Conservation (phyloP, 192 early-diverging fungal species). For the Helicostylum pulchrum region DNA sequence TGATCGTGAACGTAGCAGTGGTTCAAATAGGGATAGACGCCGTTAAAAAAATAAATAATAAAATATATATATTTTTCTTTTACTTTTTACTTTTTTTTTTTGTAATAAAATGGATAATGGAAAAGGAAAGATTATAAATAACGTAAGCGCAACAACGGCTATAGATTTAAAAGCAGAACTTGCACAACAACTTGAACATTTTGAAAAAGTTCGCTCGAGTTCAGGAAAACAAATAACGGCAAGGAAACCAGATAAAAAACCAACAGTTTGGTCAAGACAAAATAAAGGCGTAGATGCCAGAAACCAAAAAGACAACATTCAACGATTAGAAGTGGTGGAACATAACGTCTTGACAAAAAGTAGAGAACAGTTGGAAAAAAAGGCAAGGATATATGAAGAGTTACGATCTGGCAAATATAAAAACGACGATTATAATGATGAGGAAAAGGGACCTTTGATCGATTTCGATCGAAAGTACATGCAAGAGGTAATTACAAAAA, state of each 20-base stretch:
- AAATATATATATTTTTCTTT: no score
- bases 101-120: background rate
- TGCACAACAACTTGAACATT: conserved; percentile 16
- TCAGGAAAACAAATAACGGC: conserved; percentile 10
- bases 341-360: conserved; percentile 29
- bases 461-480: conserved; percentile 55
- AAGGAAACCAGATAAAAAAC: conserved; percentile 35
- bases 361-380: conserved; percentile 53
- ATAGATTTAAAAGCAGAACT: conserved; percentile 21
- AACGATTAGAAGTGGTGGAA: conserved; percentile 21
- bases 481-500: conserved; percentile 3
- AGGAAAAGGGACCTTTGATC: conserved; percentile 50
- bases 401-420: conserved; percentile 12
- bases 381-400: conserved; percentile 60
- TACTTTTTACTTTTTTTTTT: no score
- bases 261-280: conserved; percentile 45
- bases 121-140: conserved; percentile 2
- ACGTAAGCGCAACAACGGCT: conserved; percentile 12
- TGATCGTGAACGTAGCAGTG: no score
- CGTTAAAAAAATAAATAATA: no score
- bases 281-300: conserved; percentile 51
- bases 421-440: conserved; percentile 22
- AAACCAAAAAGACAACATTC: conserved; percentile 26
- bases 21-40: no score
- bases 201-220: conserved; percentile 8